A percentile compares a stretch with the other conserved stretches of the same genome.
Evolutionary conservation across 176 grass and related monocot species (phyloP).

Genomic region (Coix lacrymajobi): DNA sequence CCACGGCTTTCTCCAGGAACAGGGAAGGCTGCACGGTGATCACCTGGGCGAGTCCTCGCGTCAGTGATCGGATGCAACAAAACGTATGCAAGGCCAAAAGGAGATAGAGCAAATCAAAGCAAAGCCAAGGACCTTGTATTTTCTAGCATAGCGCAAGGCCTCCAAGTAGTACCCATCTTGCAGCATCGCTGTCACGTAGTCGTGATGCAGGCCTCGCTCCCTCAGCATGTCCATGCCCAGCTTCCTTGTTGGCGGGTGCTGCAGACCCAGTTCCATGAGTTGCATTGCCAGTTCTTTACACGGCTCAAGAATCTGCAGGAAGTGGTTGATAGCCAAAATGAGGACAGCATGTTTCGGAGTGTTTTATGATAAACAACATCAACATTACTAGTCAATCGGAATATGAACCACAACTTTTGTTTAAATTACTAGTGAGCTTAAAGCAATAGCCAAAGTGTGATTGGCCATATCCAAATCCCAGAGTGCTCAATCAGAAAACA

Average conservation of each 20-base stretch:
- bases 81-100: background rate
- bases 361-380: background rate
- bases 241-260: constrained; percentile 54
- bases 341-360: background rate
- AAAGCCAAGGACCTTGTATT: constrained; percentile 63
- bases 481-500: background rate
- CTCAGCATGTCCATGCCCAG: constrained; percentile 85
- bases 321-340: background rate
- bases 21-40: constrained; percentile 76
- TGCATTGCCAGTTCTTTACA: constrained; percentile 89
- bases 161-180: constrained; percentile 88
- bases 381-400: background rate
- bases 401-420: background rate
- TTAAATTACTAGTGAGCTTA: constrained; percentile 1
- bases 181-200: constrained; percentile 63
- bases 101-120: background rate
- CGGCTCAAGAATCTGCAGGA: constrained; percentile 80
- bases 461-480: background rate
- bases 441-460: background rate
- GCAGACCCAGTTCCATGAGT: constrained; percentile 64
- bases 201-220: constrained; percentile 72
- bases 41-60: constrained; percentile 38
- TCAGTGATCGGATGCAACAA: background rate
- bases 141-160: constrained; percentile 77
- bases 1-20: constrained; percentile 83